Conservation (phyloP, 306 rosid genomes). For the Prunus dulcis region DNA sequence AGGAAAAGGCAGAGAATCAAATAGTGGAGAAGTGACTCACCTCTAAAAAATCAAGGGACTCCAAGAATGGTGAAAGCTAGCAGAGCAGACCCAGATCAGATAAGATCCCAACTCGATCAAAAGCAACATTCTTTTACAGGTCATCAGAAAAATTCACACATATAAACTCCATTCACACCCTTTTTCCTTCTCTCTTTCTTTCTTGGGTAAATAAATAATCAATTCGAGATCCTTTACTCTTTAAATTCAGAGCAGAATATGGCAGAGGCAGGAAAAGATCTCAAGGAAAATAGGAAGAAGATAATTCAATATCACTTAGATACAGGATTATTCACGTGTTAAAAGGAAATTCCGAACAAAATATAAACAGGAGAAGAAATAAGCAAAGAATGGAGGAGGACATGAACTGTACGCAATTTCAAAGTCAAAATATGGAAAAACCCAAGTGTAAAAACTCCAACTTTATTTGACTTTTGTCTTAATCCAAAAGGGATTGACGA, state of each 20-base stretch:
- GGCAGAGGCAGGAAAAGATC: slow-evolving; percentile 24
- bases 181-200: neutral
- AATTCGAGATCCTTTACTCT: slow-evolving; percentile 28
- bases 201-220: slow-evolving; percentile 23
- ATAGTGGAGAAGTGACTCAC: slow-evolving; percentile 48
- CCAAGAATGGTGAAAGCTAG: slow-evolving; percentile 27
- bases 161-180: slow-evolving; percentile 1
- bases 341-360: slow-evolving; percentile 2
- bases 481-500: slow-evolving; percentile 46
- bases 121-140: slow-evolving; percentile 36
- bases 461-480: slow-evolving; percentile 12
- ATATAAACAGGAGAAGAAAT: neutral
- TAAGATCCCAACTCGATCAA: slow-evolving; percentile 43
- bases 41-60: slow-evolving; percentile 42
- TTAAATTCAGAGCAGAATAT: slow-evolving; percentile 27
- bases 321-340: slow-evolving; percentile 31
- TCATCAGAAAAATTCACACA: slow-evolving; percentile 16
- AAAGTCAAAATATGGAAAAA: slow-evolving; percentile 59
- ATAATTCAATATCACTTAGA: neutral
- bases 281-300: slow-evolving; percentile 4
- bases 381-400: slow-evolving; percentile 5
- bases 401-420: slow-evolving; percentile 38
- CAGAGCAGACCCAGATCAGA: slow-evolving; percentile 46
- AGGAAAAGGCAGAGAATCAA: slow-evolving; percentile 24
- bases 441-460: neutral